These are phyloP conservation scores for Kregervanrija delftensis DNA, from an alignment of 805 yeast genomes.

Conservation along the genomic window DNA sequence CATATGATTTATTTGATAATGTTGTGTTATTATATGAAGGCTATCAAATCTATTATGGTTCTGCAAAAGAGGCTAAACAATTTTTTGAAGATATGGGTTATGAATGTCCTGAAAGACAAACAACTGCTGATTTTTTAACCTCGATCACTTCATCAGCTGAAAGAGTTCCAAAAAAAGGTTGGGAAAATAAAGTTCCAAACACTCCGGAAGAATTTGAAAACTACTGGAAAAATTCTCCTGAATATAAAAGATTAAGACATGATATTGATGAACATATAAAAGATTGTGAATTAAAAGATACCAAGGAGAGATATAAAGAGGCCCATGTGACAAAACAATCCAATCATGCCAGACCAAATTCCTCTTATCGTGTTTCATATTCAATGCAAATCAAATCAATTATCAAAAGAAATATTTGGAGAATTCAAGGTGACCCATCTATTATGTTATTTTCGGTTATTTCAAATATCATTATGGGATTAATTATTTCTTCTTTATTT, in stretches of 20 bases:
- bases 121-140: slow-evolving; percentile 40
- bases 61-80: slow-evolving; percentile 30
- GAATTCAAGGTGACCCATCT: slow-evolving; percentile 45
- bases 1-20: slow-evolving; percentile 38
- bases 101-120: slow-evolving; percentile 40
- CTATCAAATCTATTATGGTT: slow-evolving; percentile 36
- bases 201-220: slow-evolving; percentile 35
- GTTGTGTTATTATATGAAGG: slow-evolving; percentile 37
- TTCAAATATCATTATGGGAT: slow-evolving; percentile 46
- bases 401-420: slow-evolving; percentile 38
- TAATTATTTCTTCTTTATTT: slow-evolving; percentile 51
- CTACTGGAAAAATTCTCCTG: slow-evolving; percentile 32
- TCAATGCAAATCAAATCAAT: slow-evolving; percentile 44
- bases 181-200: slow-evolving; percentile 32
- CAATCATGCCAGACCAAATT: slow-evolving; percentile 35
- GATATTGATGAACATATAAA: slow-evolving; percentile 29
- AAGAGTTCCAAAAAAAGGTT: slow-evolving; percentile 27
- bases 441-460: slow-evolving; percentile 34
- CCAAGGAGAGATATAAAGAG: slow-evolving; percentile 7
- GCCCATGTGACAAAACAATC: slow-evolving; percentile 40
- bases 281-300: slow-evolving; percentile 4
- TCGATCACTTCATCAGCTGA: slow-evolving; percentile 29
- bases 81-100: slow-evolving; percentile 39
- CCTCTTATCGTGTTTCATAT: slow-evolving; percentile 51
- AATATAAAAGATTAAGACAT: slow-evolving; percentile 24